Percentiles rank a stretch among this genome's conserved stretches.
phyloP scores from a whole-genome alignment of 257 asterid species.

The Cynanchum wilfordii region DNA sequence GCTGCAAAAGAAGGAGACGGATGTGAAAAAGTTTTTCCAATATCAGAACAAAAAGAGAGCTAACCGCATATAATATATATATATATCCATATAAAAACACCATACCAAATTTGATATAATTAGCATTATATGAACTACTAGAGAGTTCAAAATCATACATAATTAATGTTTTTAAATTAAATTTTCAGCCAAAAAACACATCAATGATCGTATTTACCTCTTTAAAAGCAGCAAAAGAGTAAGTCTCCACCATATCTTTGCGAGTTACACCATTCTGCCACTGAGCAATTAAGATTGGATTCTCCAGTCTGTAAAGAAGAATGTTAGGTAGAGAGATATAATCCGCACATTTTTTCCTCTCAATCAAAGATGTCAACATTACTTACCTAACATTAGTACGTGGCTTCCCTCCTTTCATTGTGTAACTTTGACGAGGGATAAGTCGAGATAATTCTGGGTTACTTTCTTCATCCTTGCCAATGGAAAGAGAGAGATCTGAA shows the following conservation, averaged over 20 bases:
- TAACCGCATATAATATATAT: no score
- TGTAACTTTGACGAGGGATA: constrained; percentile 75
- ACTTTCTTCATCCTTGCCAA: constrained; percentile 25
- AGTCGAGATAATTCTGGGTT: constrained; percentile 38
- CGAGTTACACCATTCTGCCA: constrained; percentile 90
- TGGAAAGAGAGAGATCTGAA: constrained; percentile 28
- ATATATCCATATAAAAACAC: not conserved
- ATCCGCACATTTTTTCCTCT: not conserved
- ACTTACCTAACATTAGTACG: constrained; percentile 60
- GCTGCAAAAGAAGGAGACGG: constrained; percentile 37
- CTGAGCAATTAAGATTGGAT: constrained; percentile 83
- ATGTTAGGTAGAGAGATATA: constrained; percentile 17
- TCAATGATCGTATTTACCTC: constrained; percentile 34
- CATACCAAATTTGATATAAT: not conserved
- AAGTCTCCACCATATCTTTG: constrained; percentile 58
- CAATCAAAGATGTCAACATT: not conserved
- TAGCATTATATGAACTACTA: not conserved
- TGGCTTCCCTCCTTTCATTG: constrained; percentile 56
- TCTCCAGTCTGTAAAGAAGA: constrained; percentile 41
- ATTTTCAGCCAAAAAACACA: no score
- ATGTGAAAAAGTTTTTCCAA: not conserved
- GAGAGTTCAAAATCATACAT: not conserved
- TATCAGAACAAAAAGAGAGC: not conserved
- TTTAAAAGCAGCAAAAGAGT: constrained; percentile 51
- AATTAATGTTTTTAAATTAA: no score